A percentile compares a stretch with the other conserved stretches of the same genome.
Conservation (phyloP, 345 rosid species). For the Draba incana region DNA sequence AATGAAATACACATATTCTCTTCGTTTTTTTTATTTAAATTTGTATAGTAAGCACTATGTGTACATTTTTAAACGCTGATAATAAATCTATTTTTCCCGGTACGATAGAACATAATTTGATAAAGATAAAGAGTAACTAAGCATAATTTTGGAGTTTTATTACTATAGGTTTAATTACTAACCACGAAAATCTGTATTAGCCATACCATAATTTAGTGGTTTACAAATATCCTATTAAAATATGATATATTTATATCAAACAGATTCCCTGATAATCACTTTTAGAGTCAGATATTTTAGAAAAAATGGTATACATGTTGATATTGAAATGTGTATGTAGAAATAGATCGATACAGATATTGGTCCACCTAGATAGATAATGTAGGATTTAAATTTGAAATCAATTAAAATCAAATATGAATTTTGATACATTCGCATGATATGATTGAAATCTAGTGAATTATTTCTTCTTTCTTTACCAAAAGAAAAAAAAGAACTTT, state of each 20-base stretch:
- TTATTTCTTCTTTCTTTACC: not conserved
- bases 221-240: too few species aligned
- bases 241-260: too few species aligned
- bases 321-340: not conserved
- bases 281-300: too few species aligned
- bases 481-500: not conserved
- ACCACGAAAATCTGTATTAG: too few species aligned
- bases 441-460: conserved; percentile 12
- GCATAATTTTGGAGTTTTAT: not conserved
- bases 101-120: not conserved
- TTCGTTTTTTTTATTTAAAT: not conserved
- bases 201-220: too few species aligned
- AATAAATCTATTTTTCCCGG: not conserved
- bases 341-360: not conserved
- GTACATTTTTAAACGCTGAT: not conserved
- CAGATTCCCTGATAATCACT: too few species aligned
- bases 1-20: conserved; percentile 16
- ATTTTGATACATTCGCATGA: conserved; percentile 25
- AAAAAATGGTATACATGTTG: too few species aligned
- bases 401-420: not conserved
- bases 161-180: too few species aligned
- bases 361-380: conserved; percentile 17
- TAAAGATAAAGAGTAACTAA: too few species aligned
- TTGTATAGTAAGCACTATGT: not conserved
- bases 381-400: conserved; percentile 12